Percentiles rank a stretch among this genome's conserved stretches.
Evolutionary conservation across 2,329 filamentous ascomycete species (phyloP).

Genomic region (Colletotrichum euphorbiae): DNA sequence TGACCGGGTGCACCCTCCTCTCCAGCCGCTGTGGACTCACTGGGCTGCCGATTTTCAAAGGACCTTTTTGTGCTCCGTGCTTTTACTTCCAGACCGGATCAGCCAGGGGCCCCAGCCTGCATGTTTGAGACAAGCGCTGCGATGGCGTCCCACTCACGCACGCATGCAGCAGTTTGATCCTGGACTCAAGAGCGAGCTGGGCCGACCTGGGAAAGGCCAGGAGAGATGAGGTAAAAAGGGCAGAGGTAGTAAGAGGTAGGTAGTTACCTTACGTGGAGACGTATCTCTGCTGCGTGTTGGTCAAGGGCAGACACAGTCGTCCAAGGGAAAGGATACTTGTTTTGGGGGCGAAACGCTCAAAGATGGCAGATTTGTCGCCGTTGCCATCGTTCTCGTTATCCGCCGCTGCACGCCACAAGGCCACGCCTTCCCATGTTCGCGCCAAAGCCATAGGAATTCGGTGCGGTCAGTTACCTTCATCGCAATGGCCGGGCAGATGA

Average conservation of each 20-base stretch:
- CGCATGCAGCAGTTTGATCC: not conserved
- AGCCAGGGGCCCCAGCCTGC: constrained; percentile 30
- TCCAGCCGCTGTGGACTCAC: constrained; percentile 28
- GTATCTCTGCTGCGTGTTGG: too few relatives aligned
- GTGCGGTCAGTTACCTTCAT: not conserved
- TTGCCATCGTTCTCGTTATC: constrained; percentile 17
- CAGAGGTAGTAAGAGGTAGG: not conserved
- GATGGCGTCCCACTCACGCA: constrained; percentile 33
- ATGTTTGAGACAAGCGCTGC: constrained; percentile 34
- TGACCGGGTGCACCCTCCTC: constrained; percentile 32
- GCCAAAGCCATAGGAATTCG: not conserved
- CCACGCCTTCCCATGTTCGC: too few relatives aligned
- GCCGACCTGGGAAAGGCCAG: constrained; percentile 4
- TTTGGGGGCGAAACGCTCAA: constrained; percentile 20
- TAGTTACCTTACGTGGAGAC: not conserved
- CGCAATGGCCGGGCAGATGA: not conserved
- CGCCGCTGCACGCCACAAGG: constrained; percentile 23
- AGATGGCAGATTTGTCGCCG: not conserved
- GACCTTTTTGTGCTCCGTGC: constrained; percentile 27
- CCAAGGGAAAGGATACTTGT: not conserved
- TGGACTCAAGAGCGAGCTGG: not conserved
- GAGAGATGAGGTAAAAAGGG: constrained; percentile 3
- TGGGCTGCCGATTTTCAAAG: not conserved
- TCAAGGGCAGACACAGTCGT: not conserved
- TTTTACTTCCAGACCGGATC: constrained; percentile 12